These are phyloP conservation scores for Pythium phragmiticola DNA, from an alignment of 352 stramenopile genomes.

Conservation along the genomic window DNA sequence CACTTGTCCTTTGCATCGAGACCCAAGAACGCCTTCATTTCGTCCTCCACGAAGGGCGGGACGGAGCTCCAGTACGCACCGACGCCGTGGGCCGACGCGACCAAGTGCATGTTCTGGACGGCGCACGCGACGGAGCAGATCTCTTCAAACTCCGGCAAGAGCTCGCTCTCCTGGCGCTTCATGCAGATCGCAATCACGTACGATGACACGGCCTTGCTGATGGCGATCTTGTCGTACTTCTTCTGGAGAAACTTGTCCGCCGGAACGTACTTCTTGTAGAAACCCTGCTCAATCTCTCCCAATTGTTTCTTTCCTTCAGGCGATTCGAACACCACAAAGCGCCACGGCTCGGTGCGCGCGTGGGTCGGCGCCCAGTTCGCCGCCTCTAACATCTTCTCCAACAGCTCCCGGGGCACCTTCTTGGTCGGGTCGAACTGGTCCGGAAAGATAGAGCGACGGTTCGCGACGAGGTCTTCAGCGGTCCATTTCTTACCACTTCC, in stretches of 20 bases:
- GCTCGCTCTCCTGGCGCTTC: conserved; percentile 83
- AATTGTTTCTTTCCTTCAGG: conserved; percentile 53
- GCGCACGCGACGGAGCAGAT: conserved; percentile 70
- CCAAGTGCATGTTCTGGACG: conserved; percentile 86
- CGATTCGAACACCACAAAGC: conserved; percentile 72
- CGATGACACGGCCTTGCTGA: conserved; percentile 64
- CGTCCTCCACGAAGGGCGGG: conserved; percentile 50
- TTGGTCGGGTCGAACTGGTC: conserved; percentile 60
- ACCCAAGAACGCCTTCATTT: conserved; percentile 83
- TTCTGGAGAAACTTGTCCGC: conserved; percentile 70
- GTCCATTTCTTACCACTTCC: conserved; percentile 39
- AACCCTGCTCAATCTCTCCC: conserved; percentile 58
- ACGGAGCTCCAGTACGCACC: conserved; percentile 88
- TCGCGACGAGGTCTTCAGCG: conserved; percentile 74
- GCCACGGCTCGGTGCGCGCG: conserved; percentile 79
- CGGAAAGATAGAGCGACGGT: conserved; percentile 76
- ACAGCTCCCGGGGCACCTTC: conserved; percentile 48
- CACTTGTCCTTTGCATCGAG: conserved; percentile 75
- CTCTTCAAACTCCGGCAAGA: conserved; percentile 81
- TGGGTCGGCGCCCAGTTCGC: conserved; percentile 87
- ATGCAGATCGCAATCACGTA: conserved; percentile 86
- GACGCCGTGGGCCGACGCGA: conserved; percentile 59
- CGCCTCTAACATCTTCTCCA: conserved; percentile 75
- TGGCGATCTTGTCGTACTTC: conserved; percentile 80
- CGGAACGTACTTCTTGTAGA: conserved; percentile 69